Evolutionary conservation across 441 rosid species (phyloP).

Genomic region (Eutrema salsugineum): DNA sequence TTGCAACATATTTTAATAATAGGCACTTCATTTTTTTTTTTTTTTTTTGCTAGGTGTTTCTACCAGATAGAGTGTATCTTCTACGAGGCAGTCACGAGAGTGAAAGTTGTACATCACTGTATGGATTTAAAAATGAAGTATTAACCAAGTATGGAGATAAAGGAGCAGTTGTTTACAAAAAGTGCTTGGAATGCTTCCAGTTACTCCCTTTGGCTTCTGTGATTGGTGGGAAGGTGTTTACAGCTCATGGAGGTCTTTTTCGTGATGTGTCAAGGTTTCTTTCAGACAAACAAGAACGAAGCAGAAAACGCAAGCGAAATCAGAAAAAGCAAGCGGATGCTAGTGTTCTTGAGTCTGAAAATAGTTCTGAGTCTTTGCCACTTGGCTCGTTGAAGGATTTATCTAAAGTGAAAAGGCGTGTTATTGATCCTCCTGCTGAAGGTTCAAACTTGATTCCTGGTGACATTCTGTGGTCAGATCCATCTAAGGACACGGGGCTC

Average conservation of each 20-base stretch:
- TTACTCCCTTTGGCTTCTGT: conserved; percentile 33
- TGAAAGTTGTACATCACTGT: conserved; percentile 28
- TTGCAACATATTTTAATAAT: background rate
- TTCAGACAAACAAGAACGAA: conserved; percentile 27
- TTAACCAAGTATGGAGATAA: conserved; percentile 32
- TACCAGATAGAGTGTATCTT: conserved; percentile 33
- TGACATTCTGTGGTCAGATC: conserved; percentile 38
- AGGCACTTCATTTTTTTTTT: background rate
- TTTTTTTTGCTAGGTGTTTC: conserved; percentile 21
- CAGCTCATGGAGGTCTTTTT: conserved; percentile 37
- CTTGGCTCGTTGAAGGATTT: conserved; percentile 35
- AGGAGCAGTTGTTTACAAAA: conserved; percentile 34
- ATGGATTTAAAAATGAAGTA: conserved; percentile 33
- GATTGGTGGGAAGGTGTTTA: conserved; percentile 33
- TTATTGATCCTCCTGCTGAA: conserved; percentile 26
- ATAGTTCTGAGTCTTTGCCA: conserved; percentile 1
- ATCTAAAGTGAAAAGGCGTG: conserved; percentile 27
- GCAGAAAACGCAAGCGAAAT: conserved; percentile 30
- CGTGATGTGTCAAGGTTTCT: conserved; percentile 30
- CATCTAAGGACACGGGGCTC: conserved; percentile 20
- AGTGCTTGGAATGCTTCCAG: conserved; percentile 35
- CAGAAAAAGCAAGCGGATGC: conserved; percentile 26
- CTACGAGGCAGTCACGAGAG: conserved; percentile 34
- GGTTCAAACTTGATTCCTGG: conserved; percentile 36
- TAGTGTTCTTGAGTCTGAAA: conserved; percentile 14